Conservation (phyloP, 2,329 filamentous ascomycete genomes). For the Herpotrichia juniperi region DNA sequence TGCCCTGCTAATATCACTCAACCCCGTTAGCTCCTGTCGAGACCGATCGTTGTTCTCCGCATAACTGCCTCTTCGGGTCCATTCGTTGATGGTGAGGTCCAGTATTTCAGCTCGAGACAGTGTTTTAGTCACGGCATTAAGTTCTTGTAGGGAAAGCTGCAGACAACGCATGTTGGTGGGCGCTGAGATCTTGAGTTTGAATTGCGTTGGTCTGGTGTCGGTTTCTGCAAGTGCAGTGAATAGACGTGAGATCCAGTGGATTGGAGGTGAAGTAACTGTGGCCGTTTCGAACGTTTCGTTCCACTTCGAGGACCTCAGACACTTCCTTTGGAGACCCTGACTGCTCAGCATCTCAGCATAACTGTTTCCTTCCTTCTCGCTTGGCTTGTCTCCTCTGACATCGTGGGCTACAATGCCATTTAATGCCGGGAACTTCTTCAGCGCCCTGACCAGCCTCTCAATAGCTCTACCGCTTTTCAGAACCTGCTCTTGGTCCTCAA, state of each 20-base stretch:
- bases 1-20: not conserved
- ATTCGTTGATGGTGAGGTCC: not conserved
- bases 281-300: conserved; percentile 7
- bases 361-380: not conserved
- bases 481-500: not conserved
- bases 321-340: not conserved
- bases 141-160: not conserved
- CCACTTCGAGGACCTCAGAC: not conserved
- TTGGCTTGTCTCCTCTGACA: not conserved
- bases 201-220: not conserved
- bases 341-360: not conserved
- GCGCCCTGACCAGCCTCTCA: not conserved
- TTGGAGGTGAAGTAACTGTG: not conserved
- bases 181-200: conserved; percentile 2
- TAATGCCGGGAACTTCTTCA: not conserved
- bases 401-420: not conserved
- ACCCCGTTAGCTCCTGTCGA: not conserved
- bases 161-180: conserved; percentile 6
- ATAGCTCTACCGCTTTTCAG: not conserved
- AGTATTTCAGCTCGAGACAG: not conserved
- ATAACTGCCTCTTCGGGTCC: conserved; percentile 1
- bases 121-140: not conserved
- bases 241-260: conserved; percentile 1
- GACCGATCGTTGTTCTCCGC: conserved; percentile 4
- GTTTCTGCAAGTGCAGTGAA: conserved; percentile 6